phyloP scores from a whole-genome alignment of 768 basidiomycete genomes.

The Serendipita sp. region DNA sequence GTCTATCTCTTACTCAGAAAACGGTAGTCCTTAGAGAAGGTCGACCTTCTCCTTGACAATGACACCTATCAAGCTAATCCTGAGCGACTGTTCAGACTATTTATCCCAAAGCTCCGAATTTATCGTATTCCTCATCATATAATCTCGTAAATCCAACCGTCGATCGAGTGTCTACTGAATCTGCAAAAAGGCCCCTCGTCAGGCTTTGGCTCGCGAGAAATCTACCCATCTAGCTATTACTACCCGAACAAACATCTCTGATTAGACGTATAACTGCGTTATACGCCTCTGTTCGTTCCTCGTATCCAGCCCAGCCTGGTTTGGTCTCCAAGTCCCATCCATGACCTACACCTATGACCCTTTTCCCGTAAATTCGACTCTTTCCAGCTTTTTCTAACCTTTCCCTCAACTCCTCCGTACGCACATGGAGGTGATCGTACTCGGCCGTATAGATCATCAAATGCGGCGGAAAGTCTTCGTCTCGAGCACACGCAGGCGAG shows the following conservation, averaged over 20 bases:
- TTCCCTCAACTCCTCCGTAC: background rate
- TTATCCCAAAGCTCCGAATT: too few relatives aligned
- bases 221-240: too few relatives aligned
- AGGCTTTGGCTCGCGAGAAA: too few relatives aligned
- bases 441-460: background rate
- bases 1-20: constrained; percentile 70
- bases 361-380: background rate
- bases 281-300: background rate
- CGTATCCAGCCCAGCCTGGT: background rate
- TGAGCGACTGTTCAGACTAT: too few relatives aligned
- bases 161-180: too few relatives aligned
- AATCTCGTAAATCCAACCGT: too few relatives aligned
- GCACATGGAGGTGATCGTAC: background rate
- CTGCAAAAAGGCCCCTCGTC: too few relatives aligned
- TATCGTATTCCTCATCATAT: too few relatives aligned
- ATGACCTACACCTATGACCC: background rate
- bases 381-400: background rate
- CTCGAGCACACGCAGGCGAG: background rate
- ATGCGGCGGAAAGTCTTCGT: background rate
- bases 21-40: background rate
- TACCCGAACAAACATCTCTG: too few relatives aligned
- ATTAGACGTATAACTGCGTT: background rate
- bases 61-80: too few relatives aligned
- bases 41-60: too few relatives aligned
- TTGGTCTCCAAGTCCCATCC: background rate